A percentile compares a stretch with the other conserved stretches of the same genome.
Evolutionary conservation across 208 protist species (phyloP).

Genomic region (Tritrichomonas foetus): DNA sequence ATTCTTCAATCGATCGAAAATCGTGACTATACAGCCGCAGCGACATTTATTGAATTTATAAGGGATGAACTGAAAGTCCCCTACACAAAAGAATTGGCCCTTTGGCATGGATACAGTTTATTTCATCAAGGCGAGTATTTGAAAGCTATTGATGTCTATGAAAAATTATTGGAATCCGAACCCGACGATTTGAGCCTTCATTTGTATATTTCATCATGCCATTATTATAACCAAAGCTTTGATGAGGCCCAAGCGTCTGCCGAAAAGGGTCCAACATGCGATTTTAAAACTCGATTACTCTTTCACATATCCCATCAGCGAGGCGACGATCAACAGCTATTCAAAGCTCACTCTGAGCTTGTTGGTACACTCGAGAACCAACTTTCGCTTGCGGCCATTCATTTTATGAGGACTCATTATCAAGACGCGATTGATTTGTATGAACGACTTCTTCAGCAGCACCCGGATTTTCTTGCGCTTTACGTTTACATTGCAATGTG

Average conservation of each 20-base stretch:
- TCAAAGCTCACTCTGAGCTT: not conserved
- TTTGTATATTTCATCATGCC: conserved; percentile 15
- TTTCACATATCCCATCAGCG: not conserved
- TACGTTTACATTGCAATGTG: too few species aligned
- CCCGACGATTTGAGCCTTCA: not conserved
- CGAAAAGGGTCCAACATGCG: not conserved
- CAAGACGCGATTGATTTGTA: conserved; percentile 90
- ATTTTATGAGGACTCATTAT: conserved; percentile 84
- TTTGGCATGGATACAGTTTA: not conserved
- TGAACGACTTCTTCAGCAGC: conserved; percentile 84
- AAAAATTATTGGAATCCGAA: not conserved
- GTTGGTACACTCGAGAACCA: conserved; percentile 1
- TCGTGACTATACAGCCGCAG: not conserved
- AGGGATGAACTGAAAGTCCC: not conserved
- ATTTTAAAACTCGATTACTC: not conserved
- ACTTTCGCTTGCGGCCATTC: conserved; percentile 64
- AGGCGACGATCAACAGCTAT: not conserved
- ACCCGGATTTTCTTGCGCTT: conserved; percentile 55
- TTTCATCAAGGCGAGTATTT: not conserved
- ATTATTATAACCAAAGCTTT: not conserved
- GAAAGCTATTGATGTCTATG: not conserved
- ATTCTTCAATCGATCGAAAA: not conserved
- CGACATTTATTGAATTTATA: not conserved
- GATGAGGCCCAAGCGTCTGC: not conserved
- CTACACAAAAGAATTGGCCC: not conserved